Evolutionary conservation across 768 basidiomycete species (phyloP).

Genomic region (Suillus spraguei): DNA sequence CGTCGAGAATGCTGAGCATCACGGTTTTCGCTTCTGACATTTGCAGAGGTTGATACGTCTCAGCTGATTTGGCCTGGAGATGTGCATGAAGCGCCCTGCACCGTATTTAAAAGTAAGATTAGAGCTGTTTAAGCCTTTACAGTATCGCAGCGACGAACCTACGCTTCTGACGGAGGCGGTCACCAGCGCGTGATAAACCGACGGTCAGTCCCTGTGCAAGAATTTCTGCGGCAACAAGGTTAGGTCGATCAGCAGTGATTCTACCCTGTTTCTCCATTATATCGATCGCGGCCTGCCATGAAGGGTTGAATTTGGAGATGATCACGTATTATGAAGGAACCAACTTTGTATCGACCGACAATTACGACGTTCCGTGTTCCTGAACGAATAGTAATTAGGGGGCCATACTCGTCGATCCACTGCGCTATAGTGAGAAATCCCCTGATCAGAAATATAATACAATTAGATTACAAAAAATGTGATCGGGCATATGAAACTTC

Average conservation of each 20-base stretch:
- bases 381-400: not conserved
- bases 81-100: not conserved
- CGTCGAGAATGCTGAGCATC: not conserved
- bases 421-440: not conserved
- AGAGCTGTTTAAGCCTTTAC: not conserved
- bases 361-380: not conserved
- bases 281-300: constrained; percentile 32
- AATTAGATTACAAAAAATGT: not conserved
- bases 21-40: constrained; percentile 11
- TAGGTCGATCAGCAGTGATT: constrained; percentile 14
- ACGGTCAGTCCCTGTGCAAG: not conserved
- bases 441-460: not conserved
- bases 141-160: not conserved
- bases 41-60: not conserved
- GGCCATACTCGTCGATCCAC: not conserved
- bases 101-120: not conserved
- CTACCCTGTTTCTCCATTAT: constrained; percentile 62
- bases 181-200: not conserved
- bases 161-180: not conserved
- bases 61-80: not conserved
- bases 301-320: not conserved
- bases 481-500: not conserved
- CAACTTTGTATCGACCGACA: not conserved
- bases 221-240: not conserved
- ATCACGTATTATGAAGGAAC: not conserved